phyloP scores from a whole-genome alignment of 2,329 filamentous ascomycete genomes.

The Lasiodiplodia sp. region DNA sequence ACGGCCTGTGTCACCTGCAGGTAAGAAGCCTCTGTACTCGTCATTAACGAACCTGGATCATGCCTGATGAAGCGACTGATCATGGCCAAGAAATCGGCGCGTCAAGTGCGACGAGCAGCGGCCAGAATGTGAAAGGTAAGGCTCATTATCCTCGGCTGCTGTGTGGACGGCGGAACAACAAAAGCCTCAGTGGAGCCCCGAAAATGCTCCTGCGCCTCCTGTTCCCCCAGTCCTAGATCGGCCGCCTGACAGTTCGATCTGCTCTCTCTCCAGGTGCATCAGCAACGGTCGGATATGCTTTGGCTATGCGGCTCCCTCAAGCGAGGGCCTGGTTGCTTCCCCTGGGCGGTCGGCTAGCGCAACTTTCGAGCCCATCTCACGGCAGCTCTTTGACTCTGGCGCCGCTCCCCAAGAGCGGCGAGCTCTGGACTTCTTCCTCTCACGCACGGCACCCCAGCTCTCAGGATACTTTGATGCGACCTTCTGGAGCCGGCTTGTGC shows the following conservation, averaged over 20 bases:
- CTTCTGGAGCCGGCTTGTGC: constrained; percentile 51
- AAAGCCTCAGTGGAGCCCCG: background rate
- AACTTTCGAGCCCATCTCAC: constrained; percentile 24
- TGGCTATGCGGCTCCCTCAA: constrained; percentile 33
- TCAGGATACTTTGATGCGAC: constrained; percentile 42
- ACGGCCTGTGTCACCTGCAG: constrained; percentile 28
- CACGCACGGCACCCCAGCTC: constrained; percentile 46
- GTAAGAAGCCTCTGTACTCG: constrained; percentile 8
- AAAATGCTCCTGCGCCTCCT: background rate
- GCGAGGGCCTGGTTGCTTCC: background rate
- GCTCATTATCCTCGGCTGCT: background rate
- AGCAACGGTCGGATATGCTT: constrained; percentile 42
- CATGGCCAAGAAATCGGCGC: constrained; percentile 35
- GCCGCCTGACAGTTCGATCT: background rate
- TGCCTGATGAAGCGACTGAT: constrained; percentile 10
- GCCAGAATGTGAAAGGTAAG: constrained; percentile 49
- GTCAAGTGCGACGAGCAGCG: constrained; percentile 49
- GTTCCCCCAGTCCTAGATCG: background rate
- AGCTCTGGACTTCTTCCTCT: constrained; percentile 51
- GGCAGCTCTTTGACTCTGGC: constrained; percentile 1
- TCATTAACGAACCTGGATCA: background rate
- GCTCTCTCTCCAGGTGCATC: constrained; percentile 33
- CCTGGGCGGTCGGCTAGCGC: background rate
- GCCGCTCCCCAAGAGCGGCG: constrained; percentile 33
- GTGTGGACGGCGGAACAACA: background rate